A percentile compares a stretch with the other conserved stretches of the same genome.
Conservation (phyloP, 352 stramenopile species). For the Peronospora farinosa region DNA sequence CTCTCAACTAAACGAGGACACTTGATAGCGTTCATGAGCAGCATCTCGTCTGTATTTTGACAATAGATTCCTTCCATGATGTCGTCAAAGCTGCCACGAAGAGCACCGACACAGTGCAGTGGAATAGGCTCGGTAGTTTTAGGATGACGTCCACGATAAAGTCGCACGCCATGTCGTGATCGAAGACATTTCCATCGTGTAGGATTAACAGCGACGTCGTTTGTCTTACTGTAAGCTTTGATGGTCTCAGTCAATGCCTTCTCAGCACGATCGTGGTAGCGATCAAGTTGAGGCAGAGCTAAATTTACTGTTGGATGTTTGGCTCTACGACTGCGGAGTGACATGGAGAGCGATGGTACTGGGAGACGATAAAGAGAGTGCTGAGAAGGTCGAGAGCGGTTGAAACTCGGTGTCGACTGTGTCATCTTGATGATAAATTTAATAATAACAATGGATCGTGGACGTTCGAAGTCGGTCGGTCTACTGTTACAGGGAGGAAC, state of each 20-base stretch:
- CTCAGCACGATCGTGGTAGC: slow-evolving; percentile 33
- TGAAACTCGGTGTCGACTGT: slow-evolving; percentile 7
- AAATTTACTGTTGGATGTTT: slow-evolving; percentile 17
- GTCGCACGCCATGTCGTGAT: slow-evolving; percentile 22
- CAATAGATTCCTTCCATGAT: slow-evolving; percentile 41
- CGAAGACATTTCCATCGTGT: slow-evolving; percentile 36
- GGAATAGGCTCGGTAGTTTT: slow-evolving; percentile 5
- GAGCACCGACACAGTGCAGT: slow-evolving; percentile 28
- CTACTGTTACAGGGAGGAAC: background rate
- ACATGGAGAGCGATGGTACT: slow-evolving; percentile 26
- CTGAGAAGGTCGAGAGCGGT: slow-evolving; percentile 19
- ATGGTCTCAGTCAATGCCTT: slow-evolving; percentile 32
- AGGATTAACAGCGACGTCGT: slow-evolving; percentile 22
- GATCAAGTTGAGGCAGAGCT: slow-evolving; percentile 29
- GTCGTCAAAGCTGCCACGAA: slow-evolving; percentile 38
- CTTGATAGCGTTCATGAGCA: slow-evolving; percentile 36
- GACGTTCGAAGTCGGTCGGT: too few species aligned
- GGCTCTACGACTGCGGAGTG: slow-evolving; percentile 19
- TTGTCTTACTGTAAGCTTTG: slow-evolving; percentile 22
- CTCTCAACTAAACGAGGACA: slow-evolving; percentile 30
- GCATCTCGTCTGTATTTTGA: slow-evolving; percentile 37
- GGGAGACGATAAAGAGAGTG: slow-evolving; percentile 11
- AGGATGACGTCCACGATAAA: slow-evolving; percentile 31
- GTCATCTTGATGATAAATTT: slow-evolving; percentile 21
- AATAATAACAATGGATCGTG: slow-evolving; percentile 12